Percentiles rank a stretch among this genome's conserved stretches.
These are phyloP conservation scores for Mortierella sp. DNA, from an alignment of 371 early-diverging fungal genomes.

Conservation along the genomic window DNA sequence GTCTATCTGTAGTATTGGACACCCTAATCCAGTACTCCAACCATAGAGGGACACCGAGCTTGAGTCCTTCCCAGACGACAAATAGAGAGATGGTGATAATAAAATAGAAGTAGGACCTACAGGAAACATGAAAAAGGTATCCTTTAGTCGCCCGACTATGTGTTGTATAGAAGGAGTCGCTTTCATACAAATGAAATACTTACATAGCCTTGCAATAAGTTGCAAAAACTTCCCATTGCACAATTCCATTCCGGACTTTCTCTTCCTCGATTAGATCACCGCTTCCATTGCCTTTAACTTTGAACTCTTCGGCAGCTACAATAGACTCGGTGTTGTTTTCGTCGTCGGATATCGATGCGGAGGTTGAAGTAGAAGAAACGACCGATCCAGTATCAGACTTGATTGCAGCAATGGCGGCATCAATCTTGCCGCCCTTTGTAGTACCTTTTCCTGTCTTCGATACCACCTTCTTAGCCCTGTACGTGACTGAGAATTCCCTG, in stretches of 20 bases:
- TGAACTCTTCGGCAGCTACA: too few relatives aligned
- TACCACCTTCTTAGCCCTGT: not conserved
- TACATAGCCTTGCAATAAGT: conserved; percentile 68
- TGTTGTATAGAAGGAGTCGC: too few relatives aligned
- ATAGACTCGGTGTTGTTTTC: too few relatives aligned
- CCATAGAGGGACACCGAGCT: conserved; percentile 65
- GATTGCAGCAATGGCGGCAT: not conserved
- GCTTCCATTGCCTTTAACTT: too few relatives aligned
- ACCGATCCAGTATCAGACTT: not conserved
- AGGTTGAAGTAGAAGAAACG: too few relatives aligned
- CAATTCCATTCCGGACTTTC: conserved; percentile 68
- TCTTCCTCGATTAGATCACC: conserved; percentile 23
- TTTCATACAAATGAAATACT: not conserved
- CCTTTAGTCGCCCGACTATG: too few relatives aligned
- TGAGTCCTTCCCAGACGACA: conserved; percentile 3
- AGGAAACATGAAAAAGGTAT: conserved; percentile 60
- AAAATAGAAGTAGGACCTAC: conserved; percentile 19
- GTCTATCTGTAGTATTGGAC: conserved; percentile 46
- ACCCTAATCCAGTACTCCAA: conserved; percentile 74
- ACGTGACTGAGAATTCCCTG: conserved; percentile 37
- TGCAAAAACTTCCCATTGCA: conserved; percentile 73
- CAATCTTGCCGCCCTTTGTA: too few relatives aligned
- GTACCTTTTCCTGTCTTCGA: not conserved
- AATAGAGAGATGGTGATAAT: not conserved
- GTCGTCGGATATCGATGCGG: too few relatives aligned